Evolutionary conservation across 148 eudicot genomes (phyloP).

Genomic region (Beta vulgaris): DNA sequence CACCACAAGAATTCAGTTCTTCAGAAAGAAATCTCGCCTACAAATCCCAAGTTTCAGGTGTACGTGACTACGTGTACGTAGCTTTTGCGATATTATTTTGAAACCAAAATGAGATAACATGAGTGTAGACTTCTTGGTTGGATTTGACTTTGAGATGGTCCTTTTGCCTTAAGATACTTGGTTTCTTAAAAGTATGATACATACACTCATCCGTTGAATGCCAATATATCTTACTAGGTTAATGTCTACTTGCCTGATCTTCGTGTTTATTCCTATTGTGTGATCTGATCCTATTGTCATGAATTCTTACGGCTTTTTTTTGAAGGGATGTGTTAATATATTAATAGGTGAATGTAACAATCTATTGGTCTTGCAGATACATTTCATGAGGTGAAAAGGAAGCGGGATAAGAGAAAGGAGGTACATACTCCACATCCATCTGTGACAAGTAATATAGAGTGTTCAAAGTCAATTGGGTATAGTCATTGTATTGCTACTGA

Average conservation of each 20-base stretch:
- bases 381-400: slow-evolving; percentile 43
- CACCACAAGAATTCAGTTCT: too few relatives aligned
- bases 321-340: not conserved
- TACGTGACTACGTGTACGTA: not conserved
- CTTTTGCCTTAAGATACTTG: not conserved
- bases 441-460: not conserved
- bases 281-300: not conserved
- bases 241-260: not conserved
- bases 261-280: not conserved
- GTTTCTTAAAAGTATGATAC: not conserved
- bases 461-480: not conserved
- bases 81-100: not conserved
- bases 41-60: not conserved
- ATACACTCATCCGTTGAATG: too few relatives aligned
- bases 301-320: not conserved
- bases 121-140: not conserved
- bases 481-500: not conserved
- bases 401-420: slow-evolving; percentile 47
- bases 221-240: not conserved
- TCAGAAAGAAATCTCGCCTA: too few relatives aligned
- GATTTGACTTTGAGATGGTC: not conserved
- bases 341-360: not conserved
- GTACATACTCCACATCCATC: slow-evolving; percentile 17
- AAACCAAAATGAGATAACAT: not conserved
- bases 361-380: slow-evolving; percentile 37